Conservation (phyloP, 2,329 filamentous ascomycete species). For the Botrytis fabae region DNA sequence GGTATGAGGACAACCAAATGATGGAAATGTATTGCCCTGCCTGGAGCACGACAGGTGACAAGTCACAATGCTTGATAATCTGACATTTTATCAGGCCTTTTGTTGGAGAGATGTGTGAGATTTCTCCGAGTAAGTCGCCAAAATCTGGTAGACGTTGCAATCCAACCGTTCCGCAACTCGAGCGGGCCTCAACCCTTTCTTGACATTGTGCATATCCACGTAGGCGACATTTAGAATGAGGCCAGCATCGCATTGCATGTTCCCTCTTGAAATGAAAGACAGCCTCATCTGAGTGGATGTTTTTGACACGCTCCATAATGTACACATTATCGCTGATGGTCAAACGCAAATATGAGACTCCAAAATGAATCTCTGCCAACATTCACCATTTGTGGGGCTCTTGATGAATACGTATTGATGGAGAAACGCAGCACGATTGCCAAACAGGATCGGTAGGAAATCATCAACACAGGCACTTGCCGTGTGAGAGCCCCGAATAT, state of each 20-base stretch:
- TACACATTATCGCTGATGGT: background rate
- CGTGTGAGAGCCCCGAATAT: background rate
- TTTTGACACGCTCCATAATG: background rate
- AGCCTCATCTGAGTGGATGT: background rate
- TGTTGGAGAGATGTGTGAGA: background rate
- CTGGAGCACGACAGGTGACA: background rate
- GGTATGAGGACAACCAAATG: background rate
- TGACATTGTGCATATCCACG: background rate
- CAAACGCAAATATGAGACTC: background rate
- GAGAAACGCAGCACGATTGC: background rate
- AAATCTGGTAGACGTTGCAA: background rate
- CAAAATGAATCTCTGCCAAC: background rate
- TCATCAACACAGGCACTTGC: background rate
- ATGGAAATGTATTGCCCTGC: background rate
- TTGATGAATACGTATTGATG: background rate
- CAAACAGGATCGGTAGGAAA: background rate
- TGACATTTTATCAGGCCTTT: background rate
- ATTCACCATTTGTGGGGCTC: background rate
- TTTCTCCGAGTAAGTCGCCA: no score
- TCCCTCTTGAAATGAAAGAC: background rate
- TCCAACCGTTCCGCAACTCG: background rate
- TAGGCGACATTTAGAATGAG: background rate
- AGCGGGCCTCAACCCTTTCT: background rate
- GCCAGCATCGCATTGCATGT: slow-evolving; percentile 8
- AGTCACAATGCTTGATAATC: background rate